Conservation (phyloP, 768 basidiomycete genomes). For the Lactarius sanguifluus region DNA sequence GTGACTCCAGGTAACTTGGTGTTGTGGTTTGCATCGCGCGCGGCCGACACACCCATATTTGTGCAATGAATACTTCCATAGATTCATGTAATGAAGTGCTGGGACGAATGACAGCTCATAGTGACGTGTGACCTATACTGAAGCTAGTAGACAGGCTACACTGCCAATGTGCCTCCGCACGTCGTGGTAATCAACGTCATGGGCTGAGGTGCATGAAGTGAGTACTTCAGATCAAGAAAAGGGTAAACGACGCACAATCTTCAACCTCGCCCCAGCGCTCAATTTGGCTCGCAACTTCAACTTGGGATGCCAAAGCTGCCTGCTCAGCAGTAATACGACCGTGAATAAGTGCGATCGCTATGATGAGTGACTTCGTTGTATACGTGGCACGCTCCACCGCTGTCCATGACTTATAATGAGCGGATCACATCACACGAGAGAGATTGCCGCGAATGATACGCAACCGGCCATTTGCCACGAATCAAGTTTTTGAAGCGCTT, state of each 20-base stretch:
- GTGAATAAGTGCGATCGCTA: constrained; percentile 80
- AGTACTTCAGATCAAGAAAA: neutral
- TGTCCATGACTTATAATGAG: constrained; percentile 34
- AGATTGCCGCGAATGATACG: neutral
- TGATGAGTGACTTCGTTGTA: constrained; percentile 86
- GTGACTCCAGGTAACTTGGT: neutral
- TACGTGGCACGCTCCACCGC: constrained; percentile 92
- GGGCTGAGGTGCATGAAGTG: constrained; percentile 55
- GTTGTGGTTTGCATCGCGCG: neutral
- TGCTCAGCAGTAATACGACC: constrained; percentile 76
- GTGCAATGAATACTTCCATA: neutral
- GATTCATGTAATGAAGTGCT: neutral
- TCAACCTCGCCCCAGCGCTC: constrained; percentile 99
- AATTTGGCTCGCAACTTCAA: constrained; percentile 95
- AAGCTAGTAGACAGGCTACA: constrained; percentile 55
- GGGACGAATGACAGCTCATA: neutral
- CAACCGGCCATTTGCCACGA: constrained; percentile 87
- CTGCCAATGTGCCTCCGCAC: constrained; percentile 84
- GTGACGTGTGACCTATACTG: neutral
- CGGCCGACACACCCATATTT: neutral
- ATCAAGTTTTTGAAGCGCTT: constrained; percentile 63
- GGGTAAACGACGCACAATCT: constrained; percentile 69
- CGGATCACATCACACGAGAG: constrained; percentile 3
- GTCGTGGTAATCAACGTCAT: constrained; percentile 97
- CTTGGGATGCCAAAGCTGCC: constrained; percentile 81